These are phyloP conservation scores for Cercospora janseana DNA, from an alignment of 2,329 filamentous ascomycete species.

Conservation along the genomic window DNA sequence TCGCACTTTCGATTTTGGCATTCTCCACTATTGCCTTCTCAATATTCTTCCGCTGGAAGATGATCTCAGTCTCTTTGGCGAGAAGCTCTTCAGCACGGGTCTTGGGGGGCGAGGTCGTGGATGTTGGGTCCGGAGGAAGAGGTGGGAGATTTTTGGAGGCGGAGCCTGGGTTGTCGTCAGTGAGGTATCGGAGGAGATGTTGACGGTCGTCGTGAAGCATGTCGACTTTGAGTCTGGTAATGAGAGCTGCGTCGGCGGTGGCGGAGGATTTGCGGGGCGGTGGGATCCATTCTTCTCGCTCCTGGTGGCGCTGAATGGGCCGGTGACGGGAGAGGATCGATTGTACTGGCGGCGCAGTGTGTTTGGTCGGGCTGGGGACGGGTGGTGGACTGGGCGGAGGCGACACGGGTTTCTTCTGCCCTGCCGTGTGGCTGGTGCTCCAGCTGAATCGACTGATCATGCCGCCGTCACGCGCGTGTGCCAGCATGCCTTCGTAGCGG, in stretches of 20 bases:
- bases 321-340: constrained; percentile 37
- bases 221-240: constrained; percentile 19
- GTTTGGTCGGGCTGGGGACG: constrained; percentile 38
- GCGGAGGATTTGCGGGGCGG: constrained; percentile 27
- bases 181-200: no score
- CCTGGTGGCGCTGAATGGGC: constrained; percentile 32
- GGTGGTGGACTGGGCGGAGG: constrained; percentile 44
- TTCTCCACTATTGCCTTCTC: constrained; percentile 71
- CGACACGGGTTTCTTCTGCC: constrained; percentile 39
- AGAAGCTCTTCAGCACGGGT: constrained; percentile 64
- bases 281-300: constrained; percentile 31
- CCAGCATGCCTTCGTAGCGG: constrained; percentile 9
- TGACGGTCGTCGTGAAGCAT: constrained; percentile 14
- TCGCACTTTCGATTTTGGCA: constrained; percentile 68
- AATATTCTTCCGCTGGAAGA: constrained; percentile 68
- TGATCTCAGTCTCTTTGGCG: constrained; percentile 63
- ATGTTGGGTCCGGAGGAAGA: constrained; percentile 45
- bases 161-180: constrained; percentile 16
- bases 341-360: constrained; percentile 29
- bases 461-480: constrained; percentile 7
- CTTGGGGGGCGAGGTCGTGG: constrained; percentile 19
- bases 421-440: constrained; percentile 42
- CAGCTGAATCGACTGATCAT: constrained; percentile 43
- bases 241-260: constrained; percentile 6
- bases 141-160: constrained; percentile 35